Evolutionary conservation across 306 rosid species (phyloP).

Genomic region (Lathyrus oleraceus): DNA sequence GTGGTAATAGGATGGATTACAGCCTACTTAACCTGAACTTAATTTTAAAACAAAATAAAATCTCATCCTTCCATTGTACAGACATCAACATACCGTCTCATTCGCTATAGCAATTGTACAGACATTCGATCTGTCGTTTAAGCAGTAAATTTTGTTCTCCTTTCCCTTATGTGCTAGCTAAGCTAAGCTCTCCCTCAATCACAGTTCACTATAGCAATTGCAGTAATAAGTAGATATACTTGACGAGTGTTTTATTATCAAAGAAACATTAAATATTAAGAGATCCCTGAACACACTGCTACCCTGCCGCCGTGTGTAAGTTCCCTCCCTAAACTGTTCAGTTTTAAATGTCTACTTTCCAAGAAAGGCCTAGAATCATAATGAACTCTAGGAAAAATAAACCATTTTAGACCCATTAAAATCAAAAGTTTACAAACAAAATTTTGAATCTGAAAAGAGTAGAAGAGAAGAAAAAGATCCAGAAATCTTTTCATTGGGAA

Average conservation of each 20-base stretch:
- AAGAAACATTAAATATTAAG: not conserved
- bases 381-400: not conserved
- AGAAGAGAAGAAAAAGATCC: conserved; percentile 13
- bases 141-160: conserved; percentile 25
- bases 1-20: not conserved
- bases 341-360: conserved; percentile 3
- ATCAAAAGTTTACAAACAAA: not conserved
- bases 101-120: not conserved
- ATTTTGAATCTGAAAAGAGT: not conserved
- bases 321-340: conserved; percentile 22
- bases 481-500: conserved; percentile 13
- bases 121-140: not conserved
- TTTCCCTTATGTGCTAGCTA: conserved; percentile 18
- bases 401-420: not conserved
- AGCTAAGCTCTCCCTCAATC: conserved; percentile 17
- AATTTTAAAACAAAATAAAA: conserved; percentile 15
- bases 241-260: conserved; percentile 18
- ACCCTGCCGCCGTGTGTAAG: not conserved
- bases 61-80: conserved; percentile 9
- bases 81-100: conserved; percentile 10
- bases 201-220: conserved; percentile 7
- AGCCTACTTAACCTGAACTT: conserved; percentile 4
- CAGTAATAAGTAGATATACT: not conserved
- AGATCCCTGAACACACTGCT: not conserved
- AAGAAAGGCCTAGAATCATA: conserved; percentile 2